Percentiles rank a stretch among this genome's conserved stretches.
Evolutionary conservation across 2,329 filamentous ascomycete species (phyloP).

Genomic region (Coniella vitis): DNA sequence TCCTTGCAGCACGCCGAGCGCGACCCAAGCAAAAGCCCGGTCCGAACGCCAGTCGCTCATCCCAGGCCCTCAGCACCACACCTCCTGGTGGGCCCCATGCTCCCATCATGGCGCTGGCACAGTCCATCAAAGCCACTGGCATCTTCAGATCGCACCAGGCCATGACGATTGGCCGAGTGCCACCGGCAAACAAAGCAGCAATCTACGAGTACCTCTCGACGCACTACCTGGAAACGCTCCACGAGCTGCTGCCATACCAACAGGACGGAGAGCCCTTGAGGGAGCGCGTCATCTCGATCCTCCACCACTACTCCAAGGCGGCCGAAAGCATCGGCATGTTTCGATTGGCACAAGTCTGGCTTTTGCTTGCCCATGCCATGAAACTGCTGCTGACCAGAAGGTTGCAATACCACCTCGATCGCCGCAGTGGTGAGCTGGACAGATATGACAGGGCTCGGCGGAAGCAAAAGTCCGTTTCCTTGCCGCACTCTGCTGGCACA

Average conservation of each 20-base stretch:
- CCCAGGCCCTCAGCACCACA: slow-evolving; percentile 44
- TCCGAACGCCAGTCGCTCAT: slow-evolving; percentile 37
- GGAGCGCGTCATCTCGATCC: slow-evolving; percentile 41
- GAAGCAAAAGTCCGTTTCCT: slow-evolving; percentile 5
- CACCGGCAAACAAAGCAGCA: slow-evolving; percentile 38
- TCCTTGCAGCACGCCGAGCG: slow-evolving; percentile 43
- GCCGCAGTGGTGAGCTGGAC: slow-evolving; percentile 34
- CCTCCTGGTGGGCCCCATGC: slow-evolving; percentile 41
- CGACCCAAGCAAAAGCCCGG: slow-evolving; percentile 34
- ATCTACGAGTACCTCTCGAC: slow-evolving; percentile 50
- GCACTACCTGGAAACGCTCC: slow-evolving; percentile 49
- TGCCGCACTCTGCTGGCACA: not conserved
- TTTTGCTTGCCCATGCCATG: slow-evolving; percentile 51
- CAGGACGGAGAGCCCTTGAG: slow-evolving; percentile 33
- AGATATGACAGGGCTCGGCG: slow-evolving; percentile 10
- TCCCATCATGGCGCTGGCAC: slow-evolving; percentile 46
- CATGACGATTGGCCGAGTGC: slow-evolving; percentile 55
- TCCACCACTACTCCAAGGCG: slow-evolving; percentile 51
- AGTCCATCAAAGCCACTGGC: slow-evolving; percentile 51
- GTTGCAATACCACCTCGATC: slow-evolving; percentile 50
- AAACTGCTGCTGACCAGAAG: slow-evolving; percentile 46
- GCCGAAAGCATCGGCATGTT: slow-evolving; percentile 51
- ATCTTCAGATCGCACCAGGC: slow-evolving; percentile 53
- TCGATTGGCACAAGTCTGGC: slow-evolving; percentile 58
- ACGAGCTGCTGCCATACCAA: slow-evolving; percentile 38